Evolutionary conservation across 371 early-diverging fungal genomes (phyloP).

Genomic region (Entomophthora muscae): DNA sequence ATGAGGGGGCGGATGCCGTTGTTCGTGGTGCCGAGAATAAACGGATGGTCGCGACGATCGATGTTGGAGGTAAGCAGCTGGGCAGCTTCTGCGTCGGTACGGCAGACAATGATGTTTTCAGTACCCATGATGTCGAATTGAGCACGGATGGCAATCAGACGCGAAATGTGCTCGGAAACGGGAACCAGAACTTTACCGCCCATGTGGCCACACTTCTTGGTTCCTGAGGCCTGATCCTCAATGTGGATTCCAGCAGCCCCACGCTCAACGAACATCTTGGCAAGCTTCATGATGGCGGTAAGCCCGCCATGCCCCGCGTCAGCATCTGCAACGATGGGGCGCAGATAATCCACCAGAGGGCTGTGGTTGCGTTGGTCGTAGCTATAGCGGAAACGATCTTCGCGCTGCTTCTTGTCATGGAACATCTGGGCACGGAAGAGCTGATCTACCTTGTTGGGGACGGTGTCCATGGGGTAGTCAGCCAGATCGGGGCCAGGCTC

Average conservation of each 20-base stretch:
- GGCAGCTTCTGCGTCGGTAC: conserved; percentile 97
- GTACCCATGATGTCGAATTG: conserved; percentile 98
- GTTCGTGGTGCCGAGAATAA: conserved; percentile 85
- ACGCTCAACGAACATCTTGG: conserved; percentile 87
- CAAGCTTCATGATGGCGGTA: conserved; percentile 79
- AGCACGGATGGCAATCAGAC: conserved; percentile 85
- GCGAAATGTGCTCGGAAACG: conserved; percentile 91
- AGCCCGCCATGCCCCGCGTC: conserved; percentile 95
- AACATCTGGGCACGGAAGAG: conserved; percentile 93
- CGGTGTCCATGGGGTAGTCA: conserved; percentile 97
- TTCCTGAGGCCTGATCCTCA: conserved; percentile 90
- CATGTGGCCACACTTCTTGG: conserved; percentile 99
- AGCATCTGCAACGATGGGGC: conserved; percentile 95
- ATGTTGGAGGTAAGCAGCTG: conserved; percentile 90
- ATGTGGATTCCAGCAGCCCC: conserved; percentile 83
- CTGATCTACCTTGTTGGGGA: conserved; percentile 97
- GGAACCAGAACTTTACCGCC: conserved; percentile 97
- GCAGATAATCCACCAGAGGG: conserved; percentile 72
- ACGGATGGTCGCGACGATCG: conserved; percentile 91
- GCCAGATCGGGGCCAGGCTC: conserved; percentile 98
- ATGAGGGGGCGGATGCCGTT: conserved; percentile 50
- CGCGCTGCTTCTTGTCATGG: conserved; percentile 95
- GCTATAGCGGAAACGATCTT: conserved; percentile 57
- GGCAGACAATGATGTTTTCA: conserved; percentile 83
- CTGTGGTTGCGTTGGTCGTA: conserved; percentile 46